phyloP scores from a whole-genome alignment of 2,329 filamentous ascomycete species.

The Talaromyces sp. region DNA sequence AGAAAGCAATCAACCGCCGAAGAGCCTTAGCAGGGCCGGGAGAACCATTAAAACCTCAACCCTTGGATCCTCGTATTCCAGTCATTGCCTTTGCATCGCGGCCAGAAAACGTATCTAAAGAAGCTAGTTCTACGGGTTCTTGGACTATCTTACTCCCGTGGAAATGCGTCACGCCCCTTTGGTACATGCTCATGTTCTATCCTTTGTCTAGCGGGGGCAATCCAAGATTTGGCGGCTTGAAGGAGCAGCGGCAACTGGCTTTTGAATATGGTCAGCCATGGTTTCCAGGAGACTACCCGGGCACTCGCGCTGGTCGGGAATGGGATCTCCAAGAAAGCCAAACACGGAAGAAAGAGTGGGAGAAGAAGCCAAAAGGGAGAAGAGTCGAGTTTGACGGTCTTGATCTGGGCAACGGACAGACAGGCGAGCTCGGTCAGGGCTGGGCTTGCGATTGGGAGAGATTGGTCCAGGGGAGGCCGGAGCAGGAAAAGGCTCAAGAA shows the following conservation, averaged over 20 bases:
- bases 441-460: constrained; percentile 79
- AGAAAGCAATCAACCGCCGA: constrained; percentile 76
- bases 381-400: constrained; percentile 69
- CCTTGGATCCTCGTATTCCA: constrained; percentile 71
- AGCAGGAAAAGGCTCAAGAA: constrained; percentile 7
- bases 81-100: constrained; percentile 63
- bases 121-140: constrained; percentile 55
- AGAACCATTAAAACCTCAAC: constrained; percentile 50
- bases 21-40: constrained; percentile 62
- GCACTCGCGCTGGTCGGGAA: constrained; percentile 68
- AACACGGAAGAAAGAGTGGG: constrained; percentile 62
- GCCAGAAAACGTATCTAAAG: constrained; percentile 29
- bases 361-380: constrained; percentile 74
- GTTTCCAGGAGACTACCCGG: constrained; percentile 82
- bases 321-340: constrained; percentile 69
- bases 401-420: constrained; percentile 66
- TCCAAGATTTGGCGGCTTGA: constrained; percentile 73
- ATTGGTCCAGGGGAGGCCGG: constrained; percentile 46
- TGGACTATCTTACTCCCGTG: constrained; percentile 88
- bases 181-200: constrained; percentile 80
- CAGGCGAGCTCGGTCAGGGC: constrained; percentile 76
- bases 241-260: constrained; percentile 71
- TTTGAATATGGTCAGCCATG: constrained; percentile 75
- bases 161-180: constrained; percentile 80
- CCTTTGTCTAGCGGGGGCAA: constrained; percentile 75